phyloP scores from a whole-genome alignment of 495 filamentous ascomycete species.

The Bacidia gigantensis region DNA sequence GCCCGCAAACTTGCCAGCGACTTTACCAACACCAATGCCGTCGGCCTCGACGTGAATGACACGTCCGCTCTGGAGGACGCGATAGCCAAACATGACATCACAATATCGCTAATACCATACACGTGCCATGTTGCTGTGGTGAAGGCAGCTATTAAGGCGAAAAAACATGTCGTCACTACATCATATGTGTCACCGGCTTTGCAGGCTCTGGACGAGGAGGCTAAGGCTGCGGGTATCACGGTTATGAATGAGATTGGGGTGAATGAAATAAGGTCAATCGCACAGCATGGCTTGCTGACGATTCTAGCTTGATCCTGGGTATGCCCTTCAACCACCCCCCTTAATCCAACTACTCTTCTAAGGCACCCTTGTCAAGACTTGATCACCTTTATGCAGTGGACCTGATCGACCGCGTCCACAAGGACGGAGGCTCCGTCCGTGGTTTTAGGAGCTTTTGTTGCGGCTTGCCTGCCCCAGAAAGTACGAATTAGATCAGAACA shows the following conservation, averaged over 20 bases:
- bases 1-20: constrained; percentile 62
- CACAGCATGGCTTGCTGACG: background rate
- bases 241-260: constrained; percentile 98
- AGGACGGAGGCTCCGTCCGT: constrained; percentile 71
- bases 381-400: constrained; percentile 79
- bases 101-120: constrained; percentile 81
- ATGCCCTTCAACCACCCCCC: constrained; percentile 9
- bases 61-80: constrained; percentile 61
- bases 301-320: constrained; percentile 12
- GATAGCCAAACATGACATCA: constrained; percentile 63
- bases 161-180: constrained; percentile 96
- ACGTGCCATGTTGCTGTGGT: constrained; percentile 83
- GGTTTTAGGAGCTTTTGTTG: constrained; percentile 82
- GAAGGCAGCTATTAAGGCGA: constrained; percentile 82
- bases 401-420: constrained; percentile 68
- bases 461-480: constrained; percentile 67
- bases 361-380: too few species aligned
- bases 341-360: constrained; percentile 41
- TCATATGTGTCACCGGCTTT: constrained; percentile 87
- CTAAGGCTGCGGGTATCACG: constrained; percentile 86
- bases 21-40: constrained; percentile 54
- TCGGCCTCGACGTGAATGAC: constrained; percentile 73
- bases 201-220: constrained; percentile 68
- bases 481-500: background rate
- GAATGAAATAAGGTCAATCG: too few species aligned